Conservation (phyloP, 192 early-diverging fungal species). For the Jimgerdemannia flammicorona region DNA sequence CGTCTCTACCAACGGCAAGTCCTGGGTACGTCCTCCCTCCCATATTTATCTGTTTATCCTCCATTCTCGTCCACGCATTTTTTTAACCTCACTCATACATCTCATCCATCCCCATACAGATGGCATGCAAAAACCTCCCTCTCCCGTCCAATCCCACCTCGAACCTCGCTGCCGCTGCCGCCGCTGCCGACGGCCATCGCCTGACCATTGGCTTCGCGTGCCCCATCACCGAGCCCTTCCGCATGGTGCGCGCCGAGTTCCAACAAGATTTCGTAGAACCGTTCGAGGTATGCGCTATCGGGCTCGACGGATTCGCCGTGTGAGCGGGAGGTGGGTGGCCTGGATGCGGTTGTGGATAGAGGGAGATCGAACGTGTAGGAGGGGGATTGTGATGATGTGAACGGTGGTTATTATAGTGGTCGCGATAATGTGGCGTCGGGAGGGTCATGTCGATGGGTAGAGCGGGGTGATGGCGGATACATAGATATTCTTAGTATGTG, state of each 20-base stretch:
- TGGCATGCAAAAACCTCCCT: background rate
- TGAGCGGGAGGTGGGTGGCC: background rate
- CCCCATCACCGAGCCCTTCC: background rate
- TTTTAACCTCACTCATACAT: background rate
- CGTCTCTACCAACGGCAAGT: background rate
- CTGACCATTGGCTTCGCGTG: background rate
- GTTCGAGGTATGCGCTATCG: background rate
- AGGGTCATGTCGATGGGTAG: too few species aligned
- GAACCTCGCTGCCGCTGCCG: background rate
- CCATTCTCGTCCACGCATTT: background rate
- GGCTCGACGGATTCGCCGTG: background rate
- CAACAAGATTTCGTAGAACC: background rate
- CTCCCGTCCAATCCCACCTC: too few species aligned
- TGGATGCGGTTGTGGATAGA: too few species aligned
- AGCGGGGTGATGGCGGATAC: too few species aligned
- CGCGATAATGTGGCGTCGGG: too few species aligned
- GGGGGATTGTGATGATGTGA: too few species aligned
- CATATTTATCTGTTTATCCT: background rate
- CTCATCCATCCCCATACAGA: background rate
- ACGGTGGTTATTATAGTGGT: too few species aligned
- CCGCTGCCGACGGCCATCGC: background rate
- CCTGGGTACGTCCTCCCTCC: background rate
- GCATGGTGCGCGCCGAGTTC: background rate
- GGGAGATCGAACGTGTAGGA: too few species aligned
- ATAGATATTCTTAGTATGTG: too few species aligned